These are phyloP conservation scores for Acidomyces sp. DNA, from an alignment of 495 filamentous ascomycete species.

Conservation along the genomic window DNA sequence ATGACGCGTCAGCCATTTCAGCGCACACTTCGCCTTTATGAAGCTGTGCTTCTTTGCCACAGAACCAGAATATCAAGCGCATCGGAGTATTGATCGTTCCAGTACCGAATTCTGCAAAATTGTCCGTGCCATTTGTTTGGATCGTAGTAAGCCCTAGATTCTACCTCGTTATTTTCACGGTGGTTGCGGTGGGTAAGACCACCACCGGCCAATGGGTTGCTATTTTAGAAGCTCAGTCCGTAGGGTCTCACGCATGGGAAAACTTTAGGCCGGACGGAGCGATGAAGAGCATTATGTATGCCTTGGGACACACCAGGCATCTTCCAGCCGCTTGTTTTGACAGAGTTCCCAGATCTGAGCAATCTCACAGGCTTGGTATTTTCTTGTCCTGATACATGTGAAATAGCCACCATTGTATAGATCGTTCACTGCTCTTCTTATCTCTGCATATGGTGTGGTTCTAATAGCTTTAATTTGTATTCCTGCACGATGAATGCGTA, in stretches of 20 bases:
- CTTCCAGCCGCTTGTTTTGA: slow-evolving; percentile 36
- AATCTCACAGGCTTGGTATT: slow-evolving; percentile 41
- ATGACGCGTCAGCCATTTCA: slow-evolving; percentile 39
- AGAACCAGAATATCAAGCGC: slow-evolving; percentile 35
- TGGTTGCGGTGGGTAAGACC: slow-evolving; percentile 35
- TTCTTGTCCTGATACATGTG: slow-evolving; percentile 37
- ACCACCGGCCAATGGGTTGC: slow-evolving; percentile 42
- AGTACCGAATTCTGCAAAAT: slow-evolving; percentile 33
- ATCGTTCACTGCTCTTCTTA: slow-evolving; percentile 35
- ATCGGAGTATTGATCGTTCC: slow-evolving; percentile 36
- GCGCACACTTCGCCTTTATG: slow-evolving; percentile 34
- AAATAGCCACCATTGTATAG: slow-evolving; percentile 38
- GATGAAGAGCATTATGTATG: slow-evolving; percentile 51
- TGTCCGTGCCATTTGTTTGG: slow-evolving; percentile 30
- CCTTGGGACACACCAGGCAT: slow-evolving; percentile 1
- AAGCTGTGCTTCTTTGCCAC: slow-evolving; percentile 34
- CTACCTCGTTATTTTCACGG: slow-evolving; percentile 26
- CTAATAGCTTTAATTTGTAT: too few species aligned
- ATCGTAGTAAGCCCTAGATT: slow-evolving; percentile 35
- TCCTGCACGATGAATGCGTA: too few species aligned
- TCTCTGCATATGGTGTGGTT: slow-evolving; percentile 37
- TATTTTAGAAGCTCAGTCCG: slow-evolving; percentile 38
- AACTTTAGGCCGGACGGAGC: slow-evolving; percentile 37
- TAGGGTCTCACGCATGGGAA: slow-evolving; percentile 41
- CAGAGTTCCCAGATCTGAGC: slow-evolving; percentile 39